Conservation (phyloP, 441 rosid genomes). For the Capsella rubella region DNA sequence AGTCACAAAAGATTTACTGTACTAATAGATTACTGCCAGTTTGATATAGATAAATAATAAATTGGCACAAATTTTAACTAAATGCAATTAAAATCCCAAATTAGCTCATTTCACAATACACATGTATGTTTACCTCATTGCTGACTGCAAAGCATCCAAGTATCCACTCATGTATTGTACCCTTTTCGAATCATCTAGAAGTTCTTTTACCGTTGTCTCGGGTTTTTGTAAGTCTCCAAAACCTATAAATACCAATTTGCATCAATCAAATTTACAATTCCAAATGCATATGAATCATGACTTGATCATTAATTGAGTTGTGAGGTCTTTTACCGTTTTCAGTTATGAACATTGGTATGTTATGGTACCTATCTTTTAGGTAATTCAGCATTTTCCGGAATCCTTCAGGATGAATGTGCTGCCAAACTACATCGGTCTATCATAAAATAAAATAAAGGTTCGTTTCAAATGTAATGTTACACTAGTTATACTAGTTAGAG, state of each 20-base stretch:
- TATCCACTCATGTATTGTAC: constrained; percentile 58
- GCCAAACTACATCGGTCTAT: constrained; percentile 38
- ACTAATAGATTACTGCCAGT: background rate
- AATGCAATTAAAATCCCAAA: background rate
- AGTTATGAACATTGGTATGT: constrained; percentile 57
- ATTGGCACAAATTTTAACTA: background rate
- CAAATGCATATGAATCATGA: background rate
- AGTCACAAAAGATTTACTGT: background rate
- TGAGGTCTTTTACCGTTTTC: constrained; percentile 50
- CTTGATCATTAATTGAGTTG: background rate
- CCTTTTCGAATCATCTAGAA: constrained; percentile 55
- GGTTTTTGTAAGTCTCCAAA: constrained; percentile 46
- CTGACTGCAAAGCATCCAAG: constrained; percentile 52
- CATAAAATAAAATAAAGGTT: background rate
- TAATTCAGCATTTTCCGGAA: constrained; percentile 50
- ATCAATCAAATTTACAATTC: background rate
- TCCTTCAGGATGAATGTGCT: constrained; percentile 52
- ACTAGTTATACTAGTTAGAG: background rate
- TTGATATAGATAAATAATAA: no score
- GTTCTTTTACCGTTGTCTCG: constrained; percentile 29
- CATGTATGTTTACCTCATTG: constrained; percentile 55
- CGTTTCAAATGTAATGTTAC: background rate
- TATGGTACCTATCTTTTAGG: constrained; percentile 50
- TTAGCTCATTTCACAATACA: background rate
- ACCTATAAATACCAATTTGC: constrained; percentile 44